Conservation (phyloP, 495 filamentous ascomycete species). For the Aeminium ludgeri region DNA sequence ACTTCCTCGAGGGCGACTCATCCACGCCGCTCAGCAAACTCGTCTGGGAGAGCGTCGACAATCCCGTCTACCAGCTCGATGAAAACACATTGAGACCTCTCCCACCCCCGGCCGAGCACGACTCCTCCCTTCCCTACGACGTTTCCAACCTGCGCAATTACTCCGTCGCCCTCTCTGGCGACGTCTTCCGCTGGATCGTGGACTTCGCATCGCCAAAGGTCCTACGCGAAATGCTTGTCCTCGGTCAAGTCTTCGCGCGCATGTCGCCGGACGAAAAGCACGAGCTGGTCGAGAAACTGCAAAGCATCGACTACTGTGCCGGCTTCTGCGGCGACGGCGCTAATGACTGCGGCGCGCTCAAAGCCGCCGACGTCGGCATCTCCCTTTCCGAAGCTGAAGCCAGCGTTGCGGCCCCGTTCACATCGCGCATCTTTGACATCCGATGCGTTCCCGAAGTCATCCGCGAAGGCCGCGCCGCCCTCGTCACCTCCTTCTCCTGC, state of each 20-base stretch:
- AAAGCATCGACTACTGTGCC: conserved; percentile 87
- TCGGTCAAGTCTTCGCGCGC: conserved; percentile 85
- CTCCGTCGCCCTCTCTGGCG: conserved; percentile 74
- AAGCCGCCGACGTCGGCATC: conserved; percentile 97
- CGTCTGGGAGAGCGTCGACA: conserved; percentile 84
- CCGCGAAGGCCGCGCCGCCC: conserved; percentile 75
- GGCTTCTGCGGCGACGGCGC: conserved; percentile 97
- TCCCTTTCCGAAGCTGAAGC: conserved; percentile 96
- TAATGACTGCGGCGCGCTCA: conserved; percentile 95
- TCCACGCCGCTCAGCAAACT: conserved; percentile 52
- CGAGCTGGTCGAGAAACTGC: conserved; percentile 91
- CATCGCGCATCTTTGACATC: conserved; percentile 88
- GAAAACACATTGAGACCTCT: conserved; percentile 64
- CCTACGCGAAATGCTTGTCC: conserved; percentile 63
- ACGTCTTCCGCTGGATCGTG: conserved; percentile 91
- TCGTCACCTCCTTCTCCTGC: conserved; percentile 97
- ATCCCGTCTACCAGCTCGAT: conserved; percentile 58
- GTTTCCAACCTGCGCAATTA: conserved; percentile 63
- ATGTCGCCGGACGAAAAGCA: conserved; percentile 99
- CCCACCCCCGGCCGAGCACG: conserved; percentile 46
- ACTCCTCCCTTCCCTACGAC: conserved; percentile 74
- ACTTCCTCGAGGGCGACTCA: conserved; percentile 56
- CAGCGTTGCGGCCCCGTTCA: conserved; percentile 94
- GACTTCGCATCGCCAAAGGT: conserved; percentile 70
- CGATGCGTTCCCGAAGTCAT: conserved; percentile 92